Conservation (phyloP, 305 asterid genomes). For the Stenogyne calaminthoides region DNA sequence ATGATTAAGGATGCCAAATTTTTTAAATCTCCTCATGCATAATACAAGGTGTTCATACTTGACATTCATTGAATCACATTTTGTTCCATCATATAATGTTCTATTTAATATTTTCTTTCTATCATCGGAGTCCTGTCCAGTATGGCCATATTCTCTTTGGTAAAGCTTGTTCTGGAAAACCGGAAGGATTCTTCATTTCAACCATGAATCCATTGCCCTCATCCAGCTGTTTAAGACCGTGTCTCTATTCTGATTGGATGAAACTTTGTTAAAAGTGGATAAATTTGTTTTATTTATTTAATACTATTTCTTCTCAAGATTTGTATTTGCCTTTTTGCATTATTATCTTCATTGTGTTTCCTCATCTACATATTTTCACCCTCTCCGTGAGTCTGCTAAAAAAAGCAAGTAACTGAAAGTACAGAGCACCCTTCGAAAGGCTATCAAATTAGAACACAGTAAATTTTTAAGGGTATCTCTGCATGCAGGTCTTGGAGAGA, state of each 20-base stretch:
- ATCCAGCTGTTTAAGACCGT: background rate
- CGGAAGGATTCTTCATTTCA: background rate
- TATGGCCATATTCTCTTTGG: background rate
- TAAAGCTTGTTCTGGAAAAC: background rate
- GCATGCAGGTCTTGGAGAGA: conserved; percentile 82
- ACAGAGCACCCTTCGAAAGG: no score
- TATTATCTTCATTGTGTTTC: background rate
- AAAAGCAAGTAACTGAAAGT: no score
- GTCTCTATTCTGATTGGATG: background rate
- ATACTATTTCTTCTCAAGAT: background rate
- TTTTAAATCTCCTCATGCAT: background rate
- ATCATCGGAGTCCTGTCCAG: background rate
- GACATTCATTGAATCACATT: no score
- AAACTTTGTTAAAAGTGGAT: background rate
- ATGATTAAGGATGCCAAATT: background rate
- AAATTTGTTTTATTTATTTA: background rate
- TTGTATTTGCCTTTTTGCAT: no score
- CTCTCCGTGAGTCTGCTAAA: background rate
- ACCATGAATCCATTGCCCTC: background rate
- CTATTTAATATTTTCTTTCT: background rate
- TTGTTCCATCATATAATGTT: no score
- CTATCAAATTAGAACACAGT: background rate
- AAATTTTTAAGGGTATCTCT: conserved; percentile 17
- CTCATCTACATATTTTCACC: conserved; percentile 4
- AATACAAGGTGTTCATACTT: background rate